Evolutionary conservation across 176 grass and related monocot genomes (phyloP).

Genomic region (Carex scoparia): DNA sequence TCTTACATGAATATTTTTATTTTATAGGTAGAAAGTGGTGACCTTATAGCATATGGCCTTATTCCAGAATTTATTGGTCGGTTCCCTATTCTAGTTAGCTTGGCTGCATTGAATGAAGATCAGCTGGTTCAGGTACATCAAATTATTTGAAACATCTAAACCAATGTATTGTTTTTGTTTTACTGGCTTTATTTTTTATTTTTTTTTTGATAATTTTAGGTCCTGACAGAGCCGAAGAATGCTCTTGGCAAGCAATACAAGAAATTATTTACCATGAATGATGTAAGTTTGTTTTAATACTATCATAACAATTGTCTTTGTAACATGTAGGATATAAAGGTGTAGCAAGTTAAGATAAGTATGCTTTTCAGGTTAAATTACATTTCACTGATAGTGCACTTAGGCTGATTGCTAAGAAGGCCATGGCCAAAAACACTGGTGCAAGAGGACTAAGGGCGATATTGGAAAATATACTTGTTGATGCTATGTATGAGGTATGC

Average conservation of each 20-base stretch:
- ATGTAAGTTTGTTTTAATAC: slow-evolving; percentile 51
- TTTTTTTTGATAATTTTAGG: slow-evolving; percentile 34
- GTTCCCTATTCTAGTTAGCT: slow-evolving; percentile 90
- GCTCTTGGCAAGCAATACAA: slow-evolving; percentile 94
- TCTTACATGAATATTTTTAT: slow-evolving; percentile 9
- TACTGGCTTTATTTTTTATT: slow-evolving; percentile 18
- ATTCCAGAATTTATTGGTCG: slow-evolving; percentile 99
- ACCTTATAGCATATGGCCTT: slow-evolving; percentile 93
- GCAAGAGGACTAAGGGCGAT: slow-evolving; percentile 87
- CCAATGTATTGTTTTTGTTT: not conserved
- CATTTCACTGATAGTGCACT: slow-evolving; percentile 82
- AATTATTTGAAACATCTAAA: slow-evolving; percentile 6
- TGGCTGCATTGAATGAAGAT: slow-evolving; percentile 73
- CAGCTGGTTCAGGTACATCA: slow-evolving; percentile 86
- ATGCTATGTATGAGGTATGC: slow-evolving; percentile 97
- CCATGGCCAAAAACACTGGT: slow-evolving; percentile 88
- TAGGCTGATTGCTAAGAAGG: slow-evolving; percentile 81
- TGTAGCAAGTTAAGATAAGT: not conserved
- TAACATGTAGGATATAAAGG: not conserved
- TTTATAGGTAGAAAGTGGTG: slow-evolving; percentile 90
- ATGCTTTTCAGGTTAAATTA: slow-evolving; percentile 83
- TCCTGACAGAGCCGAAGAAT: slow-evolving; percentile 84
- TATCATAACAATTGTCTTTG: not conserved
- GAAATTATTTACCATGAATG: slow-evolving; percentile 96
- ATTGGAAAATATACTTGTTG: slow-evolving; percentile 95